phyloP scores from a whole-genome alignment of 805 yeast genomes.

The Wickerhamomyces queroliae region DNA sequence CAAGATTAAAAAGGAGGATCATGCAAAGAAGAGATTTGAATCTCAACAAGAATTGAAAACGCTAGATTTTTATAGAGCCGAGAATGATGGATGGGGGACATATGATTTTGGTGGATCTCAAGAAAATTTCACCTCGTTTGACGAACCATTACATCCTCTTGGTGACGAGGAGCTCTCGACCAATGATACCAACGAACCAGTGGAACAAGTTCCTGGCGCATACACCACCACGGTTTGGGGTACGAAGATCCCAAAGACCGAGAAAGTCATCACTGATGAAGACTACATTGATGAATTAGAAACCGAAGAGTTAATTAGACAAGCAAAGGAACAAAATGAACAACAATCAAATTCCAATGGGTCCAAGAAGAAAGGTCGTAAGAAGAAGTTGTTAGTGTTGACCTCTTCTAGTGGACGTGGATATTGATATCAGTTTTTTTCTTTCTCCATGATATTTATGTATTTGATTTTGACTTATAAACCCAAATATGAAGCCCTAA shows the following conservation, averaged over 20 bases:
- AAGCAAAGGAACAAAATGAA: conserved; percentile 8
- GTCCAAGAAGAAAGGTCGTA: conserved; percentile 14
- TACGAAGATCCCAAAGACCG: conserved; percentile 36
- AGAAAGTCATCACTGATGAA: conserved; percentile 19
- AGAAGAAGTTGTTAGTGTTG: conserved; percentile 13
- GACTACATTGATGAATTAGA: conserved; percentile 27
- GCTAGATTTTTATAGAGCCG: conserved; percentile 52
- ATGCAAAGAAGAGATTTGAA: conserved; percentile 49
- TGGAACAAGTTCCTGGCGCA: conserved; percentile 16
- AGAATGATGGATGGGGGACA: conserved; percentile 36
- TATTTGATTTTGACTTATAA: no score
- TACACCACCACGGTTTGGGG: conserved; percentile 72
- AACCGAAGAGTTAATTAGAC: conserved; percentile 20
- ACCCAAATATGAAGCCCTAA: no score
- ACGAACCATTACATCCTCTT: conserved; percentile 29
- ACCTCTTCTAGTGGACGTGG: conserved; percentile 8
- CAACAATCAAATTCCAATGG: conserved; percentile 3
- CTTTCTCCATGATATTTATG: no score
- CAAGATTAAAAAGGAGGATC: conserved; percentile 56
- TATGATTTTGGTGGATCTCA: conserved; percentile 23
- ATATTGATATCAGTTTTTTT: no score
- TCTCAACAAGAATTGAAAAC: conserved; percentile 52
- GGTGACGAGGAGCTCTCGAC: conserved; percentile 11
- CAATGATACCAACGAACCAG: conserved; percentile 4
- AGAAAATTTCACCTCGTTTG: conserved; percentile 14